phyloP scores from a whole-genome alignment of 192 early-diverging fungal species.

The Piromyces finnis region DNA sequence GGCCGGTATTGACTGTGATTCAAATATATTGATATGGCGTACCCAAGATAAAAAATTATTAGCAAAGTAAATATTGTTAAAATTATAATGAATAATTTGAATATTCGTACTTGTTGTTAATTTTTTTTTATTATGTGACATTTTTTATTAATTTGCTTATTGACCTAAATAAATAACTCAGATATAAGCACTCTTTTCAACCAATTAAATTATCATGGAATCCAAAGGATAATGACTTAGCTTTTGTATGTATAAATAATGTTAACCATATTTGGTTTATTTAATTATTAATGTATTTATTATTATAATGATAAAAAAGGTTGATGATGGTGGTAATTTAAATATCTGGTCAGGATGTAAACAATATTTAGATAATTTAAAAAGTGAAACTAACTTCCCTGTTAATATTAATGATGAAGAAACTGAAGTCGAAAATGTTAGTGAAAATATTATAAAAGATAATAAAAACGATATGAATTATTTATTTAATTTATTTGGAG shows the following conservation, averaged over 20 bases:
- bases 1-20: not conserved
- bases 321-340: not conserved
- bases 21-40: not conserved
- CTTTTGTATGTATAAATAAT: constrained; percentile 40
- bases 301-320: too few relatives aligned
- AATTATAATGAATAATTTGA: too few relatives aligned
- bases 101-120: too few relatives aligned
- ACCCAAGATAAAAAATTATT: not conserved
- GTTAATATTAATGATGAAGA: not conserved
- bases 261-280: too few relatives aligned
- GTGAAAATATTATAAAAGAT: not conserved
- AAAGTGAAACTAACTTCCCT: not conserved
- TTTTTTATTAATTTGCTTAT: too few relatives aligned
- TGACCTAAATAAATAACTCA: too few relatives aligned
- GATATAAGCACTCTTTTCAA: not conserved
- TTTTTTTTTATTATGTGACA: too few relatives aligned
- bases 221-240: constrained; percentile 40
- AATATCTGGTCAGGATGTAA: not conserved
- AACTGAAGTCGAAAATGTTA: not conserved
- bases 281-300: too few relatives aligned
- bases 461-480: not conserved
- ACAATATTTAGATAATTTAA: not conserved
- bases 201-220: constrained; percentile 44
- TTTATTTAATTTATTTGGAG: not conserved
- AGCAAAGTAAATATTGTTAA: too few relatives aligned